phyloP scores from a whole-genome alignment of 2,329 filamentous ascomycete species.

The Xylariales sp. region DNA sequence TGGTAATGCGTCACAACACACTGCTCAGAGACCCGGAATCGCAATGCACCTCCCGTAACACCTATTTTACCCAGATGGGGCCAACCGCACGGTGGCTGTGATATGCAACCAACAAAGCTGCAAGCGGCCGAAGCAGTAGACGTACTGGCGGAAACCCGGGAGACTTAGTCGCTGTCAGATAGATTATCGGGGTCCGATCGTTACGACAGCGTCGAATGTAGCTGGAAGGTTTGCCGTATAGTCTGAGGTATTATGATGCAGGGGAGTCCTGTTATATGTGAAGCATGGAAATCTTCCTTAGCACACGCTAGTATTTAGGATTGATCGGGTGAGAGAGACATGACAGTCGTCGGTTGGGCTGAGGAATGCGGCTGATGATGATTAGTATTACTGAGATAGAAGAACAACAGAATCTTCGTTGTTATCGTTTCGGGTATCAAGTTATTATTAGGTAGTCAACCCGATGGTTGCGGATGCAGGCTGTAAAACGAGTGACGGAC shows the following conservation, averaged over 20 bases:
- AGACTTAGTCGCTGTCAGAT: not conserved
- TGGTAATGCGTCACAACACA: not conserved
- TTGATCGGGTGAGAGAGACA: slow-evolving; percentile 3
- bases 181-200: too few species aligned
- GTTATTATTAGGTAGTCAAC: too few species aligned
- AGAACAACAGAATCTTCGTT: too few species aligned
- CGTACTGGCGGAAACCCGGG: not conserved
- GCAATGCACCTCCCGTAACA: not conserved
- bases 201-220: too few species aligned
- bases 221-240: too few species aligned
- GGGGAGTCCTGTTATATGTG: not conserved
- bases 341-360: not conserved
- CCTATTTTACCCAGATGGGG: not conserved
- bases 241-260: too few species aligned
- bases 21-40: not conserved
- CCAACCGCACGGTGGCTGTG: not conserved
- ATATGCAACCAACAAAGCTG: slow-evolving; percentile 2
- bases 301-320: not conserved
- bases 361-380: not conserved
- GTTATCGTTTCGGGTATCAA: too few species aligned
- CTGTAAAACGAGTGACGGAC: slow-evolving; percentile 5
- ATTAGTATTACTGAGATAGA: not conserved
- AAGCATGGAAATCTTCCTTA: not conserved
- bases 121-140: not conserved
- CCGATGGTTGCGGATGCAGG: too few species aligned